Evolutionary conservation across 208 protist species (phyloP).

Genomic region (Wallacemonas sp.): DNA sequence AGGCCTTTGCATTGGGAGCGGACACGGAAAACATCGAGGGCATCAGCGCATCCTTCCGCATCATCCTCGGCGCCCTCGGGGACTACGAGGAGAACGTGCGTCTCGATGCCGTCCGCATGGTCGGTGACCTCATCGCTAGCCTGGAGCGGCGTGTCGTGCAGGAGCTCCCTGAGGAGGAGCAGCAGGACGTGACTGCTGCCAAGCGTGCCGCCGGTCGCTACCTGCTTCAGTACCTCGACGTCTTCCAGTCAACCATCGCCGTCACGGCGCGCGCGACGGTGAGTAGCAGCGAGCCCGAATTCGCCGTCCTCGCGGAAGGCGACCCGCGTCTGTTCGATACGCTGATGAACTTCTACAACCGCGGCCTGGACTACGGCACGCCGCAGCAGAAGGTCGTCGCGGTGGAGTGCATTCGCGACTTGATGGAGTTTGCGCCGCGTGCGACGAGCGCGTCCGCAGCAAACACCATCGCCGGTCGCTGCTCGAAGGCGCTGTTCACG

Average conservation of each 20-base stretch:
- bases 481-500: constrained; percentile 90
- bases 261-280: constrained; percentile 63
- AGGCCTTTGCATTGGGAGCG: constrained; percentile 65
- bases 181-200: constrained; percentile 68
- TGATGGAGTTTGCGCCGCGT: constrained; percentile 77
- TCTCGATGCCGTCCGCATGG: constrained; percentile 46
- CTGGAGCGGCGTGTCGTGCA: constrained; percentile 65
- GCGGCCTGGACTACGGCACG: constrained; percentile 87
- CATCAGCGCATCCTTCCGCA: constrained; percentile 60
- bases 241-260: constrained; percentile 62
- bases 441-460: constrained; percentile 57
- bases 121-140: constrained; percentile 57
- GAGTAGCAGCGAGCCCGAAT: constrained; percentile 46
- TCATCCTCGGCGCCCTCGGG: constrained; percentile 67
- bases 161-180: constrained; percentile 68
- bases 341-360: constrained; percentile 87
- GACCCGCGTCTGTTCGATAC: constrained; percentile 80
- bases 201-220: constrained; percentile 84
- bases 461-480: constrained; percentile 86
- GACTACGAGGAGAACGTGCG: constrained; percentile 51
- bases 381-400: constrained; percentile 82
- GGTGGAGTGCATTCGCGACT: constrained; percentile 88
- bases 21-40: constrained; percentile 68
- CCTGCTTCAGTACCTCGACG: constrained; percentile 75
- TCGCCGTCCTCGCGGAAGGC: constrained; percentile 70